phyloP scores from a whole-genome alignment of 257 asterid species.

The Cinchona pubescens region DNA sequence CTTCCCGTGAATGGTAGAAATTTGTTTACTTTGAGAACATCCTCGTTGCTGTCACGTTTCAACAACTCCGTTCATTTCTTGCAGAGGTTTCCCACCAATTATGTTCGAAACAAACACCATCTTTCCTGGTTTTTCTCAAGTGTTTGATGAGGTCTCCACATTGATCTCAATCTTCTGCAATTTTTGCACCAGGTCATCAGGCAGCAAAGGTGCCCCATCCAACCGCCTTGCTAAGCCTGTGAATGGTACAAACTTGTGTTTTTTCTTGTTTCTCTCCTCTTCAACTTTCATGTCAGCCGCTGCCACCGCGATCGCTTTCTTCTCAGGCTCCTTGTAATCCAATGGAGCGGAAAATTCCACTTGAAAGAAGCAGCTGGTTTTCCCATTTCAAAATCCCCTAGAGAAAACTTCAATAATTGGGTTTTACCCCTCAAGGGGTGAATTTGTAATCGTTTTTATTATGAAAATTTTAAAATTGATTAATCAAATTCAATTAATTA shows the following conservation, averaged over 20 bases:
- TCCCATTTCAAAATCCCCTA: no score
- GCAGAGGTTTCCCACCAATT: neutral
- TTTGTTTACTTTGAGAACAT: slow-evolving; percentile 5
- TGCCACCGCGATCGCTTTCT: neutral
- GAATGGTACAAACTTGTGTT: neutral
- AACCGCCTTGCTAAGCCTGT: neutral
- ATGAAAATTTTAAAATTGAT: no score
- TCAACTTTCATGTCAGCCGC: no score
- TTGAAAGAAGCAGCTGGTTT: no score
- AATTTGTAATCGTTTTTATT: no score
- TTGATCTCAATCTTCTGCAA: neutral
- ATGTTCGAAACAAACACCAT: no score
- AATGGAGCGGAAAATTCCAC: neutral
- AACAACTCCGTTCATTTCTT: neutral
- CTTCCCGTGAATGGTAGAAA: slow-evolving; percentile 14
- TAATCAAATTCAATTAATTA: no score
- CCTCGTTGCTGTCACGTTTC: neutral
- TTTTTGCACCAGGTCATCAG: neutral
- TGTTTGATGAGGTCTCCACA: neutral
- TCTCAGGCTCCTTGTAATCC: slow-evolving; percentile 5
- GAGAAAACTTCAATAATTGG: no score
- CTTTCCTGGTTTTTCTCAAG: neutral
- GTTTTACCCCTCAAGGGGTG: no score
- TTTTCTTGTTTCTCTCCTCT: neutral
- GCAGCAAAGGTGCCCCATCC: neutral